Evolutionary conservation across 768 basidiomycete species (phyloP).

Genomic region (Exidia glandulosa): DNA sequence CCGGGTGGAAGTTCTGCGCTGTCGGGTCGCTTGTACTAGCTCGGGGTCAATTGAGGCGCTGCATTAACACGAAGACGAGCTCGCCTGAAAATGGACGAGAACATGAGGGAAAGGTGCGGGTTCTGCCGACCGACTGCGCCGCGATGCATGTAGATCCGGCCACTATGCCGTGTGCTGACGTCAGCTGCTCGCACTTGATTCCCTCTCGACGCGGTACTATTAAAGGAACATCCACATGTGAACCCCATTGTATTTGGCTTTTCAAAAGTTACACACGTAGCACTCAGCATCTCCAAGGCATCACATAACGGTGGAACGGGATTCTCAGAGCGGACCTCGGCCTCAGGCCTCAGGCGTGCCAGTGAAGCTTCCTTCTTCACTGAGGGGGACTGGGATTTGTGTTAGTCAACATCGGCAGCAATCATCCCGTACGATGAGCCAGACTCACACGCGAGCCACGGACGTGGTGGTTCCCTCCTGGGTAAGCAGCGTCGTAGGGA

Average conservation of each 20-base stretch:
- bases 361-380: neutral
- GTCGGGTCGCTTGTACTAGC: constrained; percentile 8
- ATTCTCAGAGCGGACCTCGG: neutral
- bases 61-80: neutral
- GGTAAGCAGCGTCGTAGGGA: neutral
- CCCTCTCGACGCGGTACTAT: too few species aligned
- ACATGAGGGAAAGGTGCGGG: neutral
- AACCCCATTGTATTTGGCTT: too few species aligned
- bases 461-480: neutral
- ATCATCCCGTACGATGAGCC: neutral
- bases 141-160: too few species aligned
- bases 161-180: neutral
- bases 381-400: neutral
- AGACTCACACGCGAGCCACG: neutral
- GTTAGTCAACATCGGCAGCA: neutral
- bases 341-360: too few species aligned
- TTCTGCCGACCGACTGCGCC: neutral
- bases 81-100: neutral
- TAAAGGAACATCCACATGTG: too few species aligned
- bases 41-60: neutral
- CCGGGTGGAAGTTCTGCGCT: constrained; percentile 76
- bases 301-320: neutral
- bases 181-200: too few species aligned
- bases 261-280: too few species aligned
- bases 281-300: too few species aligned